phyloP scores from a whole-genome alignment of 75 land plant species.

The Pseudotsuga menziesii region DNA sequence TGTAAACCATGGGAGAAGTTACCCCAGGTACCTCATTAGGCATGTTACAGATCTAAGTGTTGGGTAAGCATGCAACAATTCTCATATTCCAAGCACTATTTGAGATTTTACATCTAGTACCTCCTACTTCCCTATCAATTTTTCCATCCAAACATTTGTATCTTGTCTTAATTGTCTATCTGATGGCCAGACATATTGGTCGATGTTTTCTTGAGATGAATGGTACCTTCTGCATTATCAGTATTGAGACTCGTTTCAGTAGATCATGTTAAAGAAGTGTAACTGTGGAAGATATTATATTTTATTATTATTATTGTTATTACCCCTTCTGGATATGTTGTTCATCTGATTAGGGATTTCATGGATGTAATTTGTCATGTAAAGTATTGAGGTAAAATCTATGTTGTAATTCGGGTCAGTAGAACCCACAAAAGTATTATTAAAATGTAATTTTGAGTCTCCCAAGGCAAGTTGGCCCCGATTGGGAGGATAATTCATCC shows the following conservation, averaged over 20 bases:
- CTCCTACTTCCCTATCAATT: conserved; percentile 36
- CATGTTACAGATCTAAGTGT: conserved; percentile 86
- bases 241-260: background rate
- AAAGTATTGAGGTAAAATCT: too few relatives aligned
- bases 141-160: background rate
- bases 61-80: conserved; percentile 80
- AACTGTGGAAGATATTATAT: too few relatives aligned
- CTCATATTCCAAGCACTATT: conserved; percentile 96
- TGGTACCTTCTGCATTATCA: conserved; percentile 9
- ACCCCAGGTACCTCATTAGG: conserved; percentile 99
- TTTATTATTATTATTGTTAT: too few relatives aligned
- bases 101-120: conserved; percentile 73
- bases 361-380: too few relatives aligned
- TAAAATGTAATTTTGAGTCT: too few relatives aligned
- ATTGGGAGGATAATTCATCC: too few relatives aligned
- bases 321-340: too few relatives aligned
- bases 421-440: too few relatives aligned
- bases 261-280: too few relatives aligned
- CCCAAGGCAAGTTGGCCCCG: too few relatives aligned
- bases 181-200: conserved; percentile 10
- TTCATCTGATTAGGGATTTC: too few relatives aligned
- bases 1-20: conserved; percentile 97
- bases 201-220: background rate
- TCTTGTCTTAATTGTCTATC: background rate
- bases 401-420: too few relatives aligned